Conservation (phyloP, 2,329 filamentous ascomycete species). For the Neoascochyta sp. region DNA sequence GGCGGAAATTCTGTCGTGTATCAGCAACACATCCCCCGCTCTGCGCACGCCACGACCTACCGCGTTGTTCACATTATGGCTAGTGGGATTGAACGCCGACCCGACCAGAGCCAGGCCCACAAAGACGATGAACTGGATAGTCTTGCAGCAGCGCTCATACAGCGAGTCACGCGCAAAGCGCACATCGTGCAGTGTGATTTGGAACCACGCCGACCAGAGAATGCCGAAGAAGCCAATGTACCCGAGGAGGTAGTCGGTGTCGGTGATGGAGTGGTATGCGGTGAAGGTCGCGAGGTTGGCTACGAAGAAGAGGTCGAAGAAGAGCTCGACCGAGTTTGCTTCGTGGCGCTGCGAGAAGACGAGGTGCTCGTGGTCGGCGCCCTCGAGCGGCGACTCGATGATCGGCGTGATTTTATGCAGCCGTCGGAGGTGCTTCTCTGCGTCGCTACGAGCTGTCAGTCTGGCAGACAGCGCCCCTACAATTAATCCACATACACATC, state of each 20-base stretch:
- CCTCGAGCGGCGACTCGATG: slow-evolving; percentile 35
- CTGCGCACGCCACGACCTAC: slow-evolving; percentile 17
- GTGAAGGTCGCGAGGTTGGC: slow-evolving; percentile 41
- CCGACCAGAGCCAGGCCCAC: slow-evolving; percentile 38
- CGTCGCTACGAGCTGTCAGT: slow-evolving; percentile 23
- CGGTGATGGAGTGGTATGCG: slow-evolving; percentile 39
- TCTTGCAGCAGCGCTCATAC: slow-evolving; percentile 39
- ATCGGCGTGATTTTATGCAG: slow-evolving; percentile 34
- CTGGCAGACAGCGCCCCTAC: neutral
- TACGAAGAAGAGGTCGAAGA: slow-evolving; percentile 33
- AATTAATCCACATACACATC: slow-evolving; percentile 22
- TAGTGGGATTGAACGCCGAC: slow-evolving; percentile 33
- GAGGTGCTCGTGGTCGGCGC: slow-evolving; percentile 35
- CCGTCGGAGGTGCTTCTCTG: slow-evolving; percentile 35
- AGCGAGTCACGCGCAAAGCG: slow-evolving; percentile 38
- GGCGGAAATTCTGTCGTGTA: slow-evolving; percentile 28
- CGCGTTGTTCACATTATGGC: slow-evolving; percentile 22
- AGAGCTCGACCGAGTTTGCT: slow-evolving; percentile 39
- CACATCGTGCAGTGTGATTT: slow-evolving; percentile 41
- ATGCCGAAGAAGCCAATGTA: slow-evolving; percentile 41
- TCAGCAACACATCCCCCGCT: too few relatives aligned
- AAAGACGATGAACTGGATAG: slow-evolving; percentile 37
- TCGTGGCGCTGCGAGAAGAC: slow-evolving; percentile 40
- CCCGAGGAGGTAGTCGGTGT: slow-evolving; percentile 28
- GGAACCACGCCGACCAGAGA: slow-evolving; percentile 39